Base-by-base conservation (phyloP, 2,329 filamentous ascomycete species). In the Elsinoe fawcettii region DNA sequence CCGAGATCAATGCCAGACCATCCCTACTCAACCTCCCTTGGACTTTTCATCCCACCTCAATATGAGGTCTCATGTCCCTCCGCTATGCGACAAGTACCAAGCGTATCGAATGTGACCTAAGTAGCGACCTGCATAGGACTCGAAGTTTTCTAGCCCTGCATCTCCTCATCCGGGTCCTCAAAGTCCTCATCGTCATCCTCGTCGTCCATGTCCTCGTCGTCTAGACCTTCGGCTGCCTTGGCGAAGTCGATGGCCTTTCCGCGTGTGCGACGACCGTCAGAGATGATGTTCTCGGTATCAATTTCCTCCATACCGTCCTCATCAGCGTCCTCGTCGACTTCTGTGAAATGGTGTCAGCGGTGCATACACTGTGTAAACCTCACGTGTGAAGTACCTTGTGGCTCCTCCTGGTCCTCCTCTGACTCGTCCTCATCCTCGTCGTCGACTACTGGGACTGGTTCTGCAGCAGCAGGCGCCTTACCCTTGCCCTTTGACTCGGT, bases 211-310 rank as follows among this genome's bases (percentile, higher is more conserved):
- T 88, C 85, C n/a, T 84, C 82, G 62, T 79, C 82, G 47, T 82
- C 83, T 66, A 87, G 81, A 73, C 95, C 84, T 73, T 87, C 80
- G 23, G 89, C 90, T 18, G 91, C 91, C 77, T 95, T 90, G 67
- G 87, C 87, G 75, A 89, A 97, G 79, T 97, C 89, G 71, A 97
- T 96, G 68, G 85, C 81, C 73, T 89, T 88, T 69, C 91, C 91
- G 68, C 92, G 92, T 62, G 92, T 97, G 73, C 93, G 92, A 66
- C 85, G 83, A 62, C 86, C 86, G 63, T 79, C 81, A 59, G 76
- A 71, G 69, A 97, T 84, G 71, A 97, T 95, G 80, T 97, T 97
- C 71, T 82, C 82, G 58, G 82, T 77, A 70, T 95, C 89, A 71
- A 99, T 96, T 75, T 92, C 91, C 70, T 95, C 88, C 79, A 96